phyloP scores from a whole-genome alignment of 2,329 filamentous ascomycete species.

The Gliomastix tumulicola region DNA sequence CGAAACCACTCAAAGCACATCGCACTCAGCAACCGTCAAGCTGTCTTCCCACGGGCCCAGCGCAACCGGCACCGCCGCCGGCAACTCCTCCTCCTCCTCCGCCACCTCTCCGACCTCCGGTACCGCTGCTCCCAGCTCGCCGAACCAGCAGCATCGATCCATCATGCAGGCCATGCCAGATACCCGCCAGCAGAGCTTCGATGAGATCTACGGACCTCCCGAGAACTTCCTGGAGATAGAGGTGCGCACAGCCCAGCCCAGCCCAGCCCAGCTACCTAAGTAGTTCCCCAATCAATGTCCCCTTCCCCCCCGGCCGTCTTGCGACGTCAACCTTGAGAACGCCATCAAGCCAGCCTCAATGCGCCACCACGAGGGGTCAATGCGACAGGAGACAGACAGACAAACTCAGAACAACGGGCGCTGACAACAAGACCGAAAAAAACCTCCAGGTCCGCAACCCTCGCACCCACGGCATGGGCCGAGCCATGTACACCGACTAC shows the following conservation, averaged over 20 bases:
- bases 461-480: conserved; percentile 87
- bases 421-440: background rate
- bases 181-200: conserved; percentile 86
- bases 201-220: conserved; percentile 96
- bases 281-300: background rate
- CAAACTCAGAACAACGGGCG: no score
- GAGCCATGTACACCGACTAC: conserved; percentile 98
- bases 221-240: conserved; percentile 99
- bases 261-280: background rate
- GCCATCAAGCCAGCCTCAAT: background rate
- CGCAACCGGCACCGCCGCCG: no score
- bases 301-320: background rate
- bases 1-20: no score
- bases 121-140: no score
- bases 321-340: background rate
- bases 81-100: no score
- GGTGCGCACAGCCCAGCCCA: conserved; percentile 42
- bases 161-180: conserved; percentile 62
- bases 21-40: no score
- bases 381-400: background rate
- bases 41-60: no score
- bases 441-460: conserved; percentile 74
- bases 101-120: no score
- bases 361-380: background rate
- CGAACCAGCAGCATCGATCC: no score